Conservation (phyloP, 768 basidiomycete genomes). For the Hypsizygus marmoreus region DNA sequence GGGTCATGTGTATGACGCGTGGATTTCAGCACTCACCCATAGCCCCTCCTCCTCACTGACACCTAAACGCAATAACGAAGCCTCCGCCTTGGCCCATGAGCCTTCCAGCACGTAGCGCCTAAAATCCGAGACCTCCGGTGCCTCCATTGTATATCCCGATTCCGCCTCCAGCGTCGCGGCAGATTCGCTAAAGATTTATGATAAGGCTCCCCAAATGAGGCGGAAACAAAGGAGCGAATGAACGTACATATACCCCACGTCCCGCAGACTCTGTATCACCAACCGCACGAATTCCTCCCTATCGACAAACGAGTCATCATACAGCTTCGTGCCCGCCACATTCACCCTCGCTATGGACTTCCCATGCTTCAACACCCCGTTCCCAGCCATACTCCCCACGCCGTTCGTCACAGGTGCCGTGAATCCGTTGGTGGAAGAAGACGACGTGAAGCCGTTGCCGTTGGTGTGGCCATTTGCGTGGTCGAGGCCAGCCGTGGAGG, state of each 20-base stretch:
- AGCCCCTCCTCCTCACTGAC: slow-evolving; percentile 67
- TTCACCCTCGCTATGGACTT: slow-evolving; percentile 61
- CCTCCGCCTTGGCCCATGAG: slow-evolving; percentile 79
- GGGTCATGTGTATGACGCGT: slow-evolving; percentile 1
- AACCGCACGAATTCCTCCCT: slow-evolving; percentile 90
- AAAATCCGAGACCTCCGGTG: slow-evolving; percentile 76
- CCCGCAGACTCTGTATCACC: slow-evolving; percentile 85
- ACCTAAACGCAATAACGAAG: slow-evolving; percentile 66
- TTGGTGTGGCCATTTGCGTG: slow-evolving; percentile 47
- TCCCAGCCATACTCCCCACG: slow-evolving; percentile 34
- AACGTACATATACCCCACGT: slow-evolving; percentile 78
- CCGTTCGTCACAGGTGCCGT: slow-evolving; percentile 37
- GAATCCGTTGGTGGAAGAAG: slow-evolving; percentile 33
- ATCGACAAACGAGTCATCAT: slow-evolving; percentile 77
- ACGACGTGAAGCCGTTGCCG: slow-evolving; percentile 39
- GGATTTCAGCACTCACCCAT: slow-evolving; percentile 52
- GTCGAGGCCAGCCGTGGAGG: slow-evolving; percentile 46
- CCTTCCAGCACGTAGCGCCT: slow-evolving; percentile 79
- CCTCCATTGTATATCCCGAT: slow-evolving; percentile 88
- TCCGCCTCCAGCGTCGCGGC: slow-evolving; percentile 89
- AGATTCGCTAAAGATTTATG: slow-evolving; percentile 62
- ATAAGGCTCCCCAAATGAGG: slow-evolving; percentile 3
- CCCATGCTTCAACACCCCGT: slow-evolving; percentile 53
- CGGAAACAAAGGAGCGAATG: slow-evolving; percentile 13
- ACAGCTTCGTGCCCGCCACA: slow-evolving; percentile 72